Conservation (phyloP, 495 filamentous ascomycete genomes). For the Lasiosphaeris hirsuta region DNA sequence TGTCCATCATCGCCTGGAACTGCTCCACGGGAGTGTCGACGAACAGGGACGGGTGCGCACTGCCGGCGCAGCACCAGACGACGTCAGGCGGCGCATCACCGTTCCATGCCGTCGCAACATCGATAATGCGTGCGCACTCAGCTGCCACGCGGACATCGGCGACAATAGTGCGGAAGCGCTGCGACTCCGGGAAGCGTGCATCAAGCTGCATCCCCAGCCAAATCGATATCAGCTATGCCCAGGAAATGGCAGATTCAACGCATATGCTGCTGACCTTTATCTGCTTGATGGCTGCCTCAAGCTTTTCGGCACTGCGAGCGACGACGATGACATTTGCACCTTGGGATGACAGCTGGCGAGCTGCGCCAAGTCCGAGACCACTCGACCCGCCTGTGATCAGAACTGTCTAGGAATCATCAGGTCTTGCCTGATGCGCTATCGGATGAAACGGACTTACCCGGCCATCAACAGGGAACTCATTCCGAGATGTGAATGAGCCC, state of each 20-base stretch:
- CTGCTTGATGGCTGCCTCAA: constrained; percentile 58
- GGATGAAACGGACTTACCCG: constrained; percentile 44
- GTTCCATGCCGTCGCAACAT: constrained; percentile 71
- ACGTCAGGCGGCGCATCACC: constrained; percentile 64
- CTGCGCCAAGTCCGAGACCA: constrained; percentile 72
- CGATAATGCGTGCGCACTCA: constrained; percentile 61
- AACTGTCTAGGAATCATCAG: constrained; percentile 47
- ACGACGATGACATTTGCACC: constrained; percentile 78
- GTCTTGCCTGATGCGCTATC: constrained; percentile 26
- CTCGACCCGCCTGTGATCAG: constrained; percentile 80
- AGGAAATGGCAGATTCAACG: not conserved
- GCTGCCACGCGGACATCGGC: constrained; percentile 65
- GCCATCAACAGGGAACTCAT: constrained; percentile 69
- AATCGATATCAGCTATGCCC: not conserved
- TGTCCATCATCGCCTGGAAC: constrained; percentile 70
- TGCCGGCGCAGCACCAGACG: constrained; percentile 80
- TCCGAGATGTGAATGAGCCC: constrained; percentile 29
- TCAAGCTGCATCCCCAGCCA: constrained; percentile 20
- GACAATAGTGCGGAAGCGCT: constrained; percentile 71
- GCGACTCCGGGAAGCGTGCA: constrained; percentile 49
- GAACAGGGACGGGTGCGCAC: constrained; percentile 65
- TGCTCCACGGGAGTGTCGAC: constrained; percentile 60
- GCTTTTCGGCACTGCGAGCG: constrained; percentile 62
- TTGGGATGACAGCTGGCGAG: constrained; percentile 62
- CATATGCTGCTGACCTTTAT: constrained; percentile 48